phyloP scores from a whole-genome alignment of 2,329 filamentous ascomycete genomes.

The Plenodomus biglobosus region DNA sequence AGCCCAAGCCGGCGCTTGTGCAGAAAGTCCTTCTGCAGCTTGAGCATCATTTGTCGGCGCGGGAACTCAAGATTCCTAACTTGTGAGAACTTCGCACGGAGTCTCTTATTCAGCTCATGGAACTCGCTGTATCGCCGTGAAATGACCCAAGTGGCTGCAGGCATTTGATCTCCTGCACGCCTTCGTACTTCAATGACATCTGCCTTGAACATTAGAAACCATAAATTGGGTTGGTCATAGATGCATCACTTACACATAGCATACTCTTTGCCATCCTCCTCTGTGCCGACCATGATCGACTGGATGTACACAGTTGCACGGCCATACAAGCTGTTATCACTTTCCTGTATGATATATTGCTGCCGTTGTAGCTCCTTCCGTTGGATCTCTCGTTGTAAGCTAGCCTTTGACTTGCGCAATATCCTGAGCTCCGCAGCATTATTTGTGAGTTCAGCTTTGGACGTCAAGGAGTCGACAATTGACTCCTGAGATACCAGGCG shows the following conservation, averaged over 20 bases:
- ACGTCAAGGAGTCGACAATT: conserved; percentile 85
- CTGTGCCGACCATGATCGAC: conserved; percentile 86
- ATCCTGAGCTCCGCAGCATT: conserved; percentile 93
- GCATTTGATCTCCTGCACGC: conserved; percentile 92
- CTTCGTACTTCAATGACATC: conserved; percentile 88
- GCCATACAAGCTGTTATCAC: conserved; percentile 94
- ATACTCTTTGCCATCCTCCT: conserved; percentile 90
- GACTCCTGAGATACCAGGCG: conserved; percentile 83
- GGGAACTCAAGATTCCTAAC: conserved; percentile 92
- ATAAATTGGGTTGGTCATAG: not conserved
- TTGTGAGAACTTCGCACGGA: conserved; percentile 81
- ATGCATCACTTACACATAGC: conserved; percentile 66
- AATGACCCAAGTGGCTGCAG: conserved; percentile 90
- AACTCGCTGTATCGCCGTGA: conserved; percentile 97
- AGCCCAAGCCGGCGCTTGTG: conserved; percentile 82
- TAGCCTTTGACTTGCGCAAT: conserved; percentile 88
- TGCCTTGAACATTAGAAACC: conserved; percentile 23
- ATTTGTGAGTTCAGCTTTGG: conserved; percentile 95
- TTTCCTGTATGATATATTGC: conserved; percentile 96
- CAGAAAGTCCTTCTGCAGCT: conserved; percentile 92
- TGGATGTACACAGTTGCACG: conserved; percentile 88
- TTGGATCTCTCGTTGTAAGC: conserved; percentile 86
- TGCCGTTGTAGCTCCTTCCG: conserved; percentile 94
- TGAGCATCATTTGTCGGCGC: conserved; percentile 88
- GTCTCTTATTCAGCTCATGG: conserved; percentile 86